These are phyloP conservation scores for Lenzites betulinus DNA, from an alignment of 768 basidiomycete species.

Conservation along the genomic window DNA sequence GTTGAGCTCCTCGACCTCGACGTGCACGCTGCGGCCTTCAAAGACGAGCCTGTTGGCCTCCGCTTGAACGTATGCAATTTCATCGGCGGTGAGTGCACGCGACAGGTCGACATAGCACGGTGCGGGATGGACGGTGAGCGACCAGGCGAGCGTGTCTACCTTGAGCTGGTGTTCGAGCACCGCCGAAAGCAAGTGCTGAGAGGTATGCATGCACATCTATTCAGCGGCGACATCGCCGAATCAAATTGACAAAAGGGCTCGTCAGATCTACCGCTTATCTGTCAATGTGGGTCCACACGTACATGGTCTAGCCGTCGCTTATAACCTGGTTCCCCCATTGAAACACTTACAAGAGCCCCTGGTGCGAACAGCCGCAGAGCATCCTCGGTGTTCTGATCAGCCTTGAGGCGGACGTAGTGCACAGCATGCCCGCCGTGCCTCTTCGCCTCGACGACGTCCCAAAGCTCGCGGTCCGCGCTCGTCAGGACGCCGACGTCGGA, in stretches of 20 bases:
- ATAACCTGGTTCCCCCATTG: conserved; percentile 60
- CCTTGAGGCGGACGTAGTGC: conserved; percentile 59
- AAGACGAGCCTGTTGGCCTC: conserved; percentile 69
- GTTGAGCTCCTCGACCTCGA: conserved; percentile 76
- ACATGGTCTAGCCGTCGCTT: conserved; percentile 75
- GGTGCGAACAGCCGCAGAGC: conserved; percentile 51
- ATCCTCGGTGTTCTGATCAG: conserved; percentile 40
- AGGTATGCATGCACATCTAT: conserved; percentile 84
- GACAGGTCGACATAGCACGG: conserved; percentile 81
- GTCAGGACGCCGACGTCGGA: conserved; percentile 66
- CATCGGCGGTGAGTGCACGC: conserved; percentile 62
- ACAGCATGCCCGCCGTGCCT: conserved; percentile 74
- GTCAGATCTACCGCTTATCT: conserved; percentile 7
- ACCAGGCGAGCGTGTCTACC: conserved; percentile 80
- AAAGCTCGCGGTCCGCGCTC: conserved; percentile 45
- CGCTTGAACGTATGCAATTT: conserved; percentile 61
- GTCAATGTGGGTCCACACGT: conserved; percentile 30
- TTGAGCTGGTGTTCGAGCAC: conserved; percentile 66
- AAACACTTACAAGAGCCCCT: conserved; percentile 53
- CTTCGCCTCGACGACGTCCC: conserved; percentile 67
- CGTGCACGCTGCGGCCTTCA: conserved; percentile 64
- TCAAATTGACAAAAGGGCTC: background rate
- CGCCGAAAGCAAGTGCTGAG: conserved; percentile 81
- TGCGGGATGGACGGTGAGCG: conserved; percentile 64
- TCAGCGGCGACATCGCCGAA: background rate